Percentiles rank a stretch among this genome's conserved stretches.
Evolutionary conservation across 768 basidiomycete genomes (phyloP).

Genomic region (Phallus indusiatus): DNA sequence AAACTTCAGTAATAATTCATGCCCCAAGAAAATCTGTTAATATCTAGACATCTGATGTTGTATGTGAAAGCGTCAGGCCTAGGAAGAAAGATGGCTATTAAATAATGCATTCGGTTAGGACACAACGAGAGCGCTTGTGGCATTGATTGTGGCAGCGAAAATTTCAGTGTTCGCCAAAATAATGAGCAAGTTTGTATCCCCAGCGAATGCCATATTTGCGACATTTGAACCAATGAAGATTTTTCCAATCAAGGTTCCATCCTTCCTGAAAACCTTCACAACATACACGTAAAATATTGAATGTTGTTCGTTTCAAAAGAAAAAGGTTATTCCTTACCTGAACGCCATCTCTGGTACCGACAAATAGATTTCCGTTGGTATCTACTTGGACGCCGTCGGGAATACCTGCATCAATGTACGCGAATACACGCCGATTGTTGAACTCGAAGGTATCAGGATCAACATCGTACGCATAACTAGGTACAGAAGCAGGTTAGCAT

Average conservation of each 20-base stretch:
- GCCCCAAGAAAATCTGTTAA: too few relatives aligned
- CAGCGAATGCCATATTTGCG: background rate
- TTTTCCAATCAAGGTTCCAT: background rate
- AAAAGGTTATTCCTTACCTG: slow-evolving; percentile 52
- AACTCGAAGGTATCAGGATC: slow-evolving; percentile 45
- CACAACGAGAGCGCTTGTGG: too few relatives aligned
- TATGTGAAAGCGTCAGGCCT: too few relatives aligned
- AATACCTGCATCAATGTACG: slow-evolving; percentile 54
- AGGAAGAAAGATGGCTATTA: too few relatives aligned
- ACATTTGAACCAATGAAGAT: background rate
- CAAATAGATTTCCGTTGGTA: slow-evolving; percentile 51
- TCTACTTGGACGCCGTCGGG: slow-evolving; percentile 38
- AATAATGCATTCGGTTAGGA: too few relatives aligned
- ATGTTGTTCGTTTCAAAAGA: background rate
- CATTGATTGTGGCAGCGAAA: too few relatives aligned
- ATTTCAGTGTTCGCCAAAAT: too few relatives aligned
- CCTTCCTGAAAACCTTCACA: too few relatives aligned
- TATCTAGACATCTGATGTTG: too few relatives aligned
- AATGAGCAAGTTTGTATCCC: too few relatives aligned
- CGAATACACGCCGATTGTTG: slow-evolving; percentile 55
- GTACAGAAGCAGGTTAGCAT: background rate
- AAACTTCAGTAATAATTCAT: too few relatives aligned
- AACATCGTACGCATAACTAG: slow-evolving; percentile 62
- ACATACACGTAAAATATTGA: too few relatives aligned
- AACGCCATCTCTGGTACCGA: slow-evolving; percentile 58